These are phyloP conservation scores for Fusarium foetens DNA, from an alignment of 2,329 filamentous ascomycete species.

Conservation along the genomic window DNA sequence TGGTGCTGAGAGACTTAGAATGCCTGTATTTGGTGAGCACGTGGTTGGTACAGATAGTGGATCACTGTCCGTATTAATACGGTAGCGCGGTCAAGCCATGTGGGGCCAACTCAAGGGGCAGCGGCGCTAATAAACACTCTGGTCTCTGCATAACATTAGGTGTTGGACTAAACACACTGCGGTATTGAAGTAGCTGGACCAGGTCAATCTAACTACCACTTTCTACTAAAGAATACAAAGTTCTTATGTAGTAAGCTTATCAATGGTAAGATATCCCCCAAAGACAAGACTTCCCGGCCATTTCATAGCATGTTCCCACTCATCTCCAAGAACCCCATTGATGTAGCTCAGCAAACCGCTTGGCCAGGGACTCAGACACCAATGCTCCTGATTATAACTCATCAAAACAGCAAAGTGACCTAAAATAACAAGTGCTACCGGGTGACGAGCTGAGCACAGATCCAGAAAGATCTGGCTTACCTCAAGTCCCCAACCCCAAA, in stretches of 20 bases:
- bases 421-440: background rate
- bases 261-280: fast-evolving
- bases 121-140: too few species aligned
- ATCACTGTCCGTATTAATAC: background rate
- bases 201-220: fast-evolving
- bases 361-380: background rate
- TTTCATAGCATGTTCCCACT: background rate
- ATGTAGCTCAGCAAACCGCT: background rate
- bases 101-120: background rate
- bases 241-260: fast-evolving
- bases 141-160: background rate
- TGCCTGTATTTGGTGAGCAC: too few species aligned
- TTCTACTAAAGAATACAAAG: fast-evolving
- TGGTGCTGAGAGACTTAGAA: background rate
- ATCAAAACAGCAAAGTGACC: background rate
- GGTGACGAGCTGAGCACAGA: background rate
- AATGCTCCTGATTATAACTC: background rate
- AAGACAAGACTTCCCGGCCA: background rate
- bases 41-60: background rate
- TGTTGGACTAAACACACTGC: background rate
- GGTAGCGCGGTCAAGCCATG: background rate
- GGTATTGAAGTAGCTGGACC: background rate
- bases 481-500: background rate
- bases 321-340: background rate
- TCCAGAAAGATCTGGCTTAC: background rate